These are phyloP conservation scores for Mesembryanthemum crystallinum DNA, from an alignment of 148 eudicot species.

Conservation along the genomic window DNA sequence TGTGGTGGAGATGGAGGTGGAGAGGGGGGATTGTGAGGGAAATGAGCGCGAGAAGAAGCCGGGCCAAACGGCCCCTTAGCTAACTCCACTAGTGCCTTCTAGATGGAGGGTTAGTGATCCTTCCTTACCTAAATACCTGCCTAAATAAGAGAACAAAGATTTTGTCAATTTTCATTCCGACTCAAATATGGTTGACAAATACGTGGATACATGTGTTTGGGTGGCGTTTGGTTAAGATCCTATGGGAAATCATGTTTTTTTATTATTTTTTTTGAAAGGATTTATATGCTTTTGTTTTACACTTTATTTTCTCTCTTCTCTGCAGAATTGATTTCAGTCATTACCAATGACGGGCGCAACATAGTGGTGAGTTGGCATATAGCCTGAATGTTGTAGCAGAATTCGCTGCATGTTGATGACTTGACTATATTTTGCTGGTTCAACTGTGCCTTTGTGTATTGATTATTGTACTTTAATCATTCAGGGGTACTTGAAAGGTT, in stretches of 20 bases:
- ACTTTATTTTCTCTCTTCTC: neutral
- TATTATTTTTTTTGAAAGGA: neutral
- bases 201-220: neutral
- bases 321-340: conserved; percentile 78
- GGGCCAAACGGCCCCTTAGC: no score
- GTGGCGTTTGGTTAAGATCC: neutral
- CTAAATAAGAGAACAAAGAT: no score
- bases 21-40: no score
- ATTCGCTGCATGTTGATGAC: neutral
- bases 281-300: neutral
- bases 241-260: neutral
- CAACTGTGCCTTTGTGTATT: conserved; percentile 10
- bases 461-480: conserved; percentile 11
- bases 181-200: neutral
- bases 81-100: no score
- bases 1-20: no score
- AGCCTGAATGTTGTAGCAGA: neutral
- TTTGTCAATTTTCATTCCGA: neutral
- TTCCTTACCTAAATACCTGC: no score
- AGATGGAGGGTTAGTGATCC: no score
- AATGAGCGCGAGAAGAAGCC: no score
- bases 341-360: conserved; percentile 94
- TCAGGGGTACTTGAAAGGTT: conserved; percentile 85
- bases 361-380: conserved; percentile 66
- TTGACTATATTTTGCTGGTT: neutral